Evolutionary conservation across 2,329 filamentous ascomycete genomes (phyloP).

Genomic region (Fusarium tjaetaba): DNA sequence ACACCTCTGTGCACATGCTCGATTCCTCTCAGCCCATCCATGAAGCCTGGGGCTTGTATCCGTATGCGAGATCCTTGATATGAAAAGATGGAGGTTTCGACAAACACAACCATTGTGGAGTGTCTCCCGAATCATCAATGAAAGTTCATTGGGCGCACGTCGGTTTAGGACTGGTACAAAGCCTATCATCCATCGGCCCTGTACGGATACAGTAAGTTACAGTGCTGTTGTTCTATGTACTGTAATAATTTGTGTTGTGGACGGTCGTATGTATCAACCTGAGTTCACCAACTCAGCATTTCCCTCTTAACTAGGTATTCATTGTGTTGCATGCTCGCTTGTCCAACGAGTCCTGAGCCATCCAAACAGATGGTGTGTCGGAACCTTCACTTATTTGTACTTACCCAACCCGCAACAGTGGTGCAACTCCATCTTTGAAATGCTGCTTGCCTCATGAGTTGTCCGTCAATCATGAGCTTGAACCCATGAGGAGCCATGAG

Average conservation of each 20-base stretch:
- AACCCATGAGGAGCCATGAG: slow-evolving; percentile 34
- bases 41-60: slow-evolving; percentile 22
- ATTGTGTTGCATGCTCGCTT: slow-evolving; percentile 23
- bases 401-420: slow-evolving; percentile 24
- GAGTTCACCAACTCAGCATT: slow-evolving; percentile 13
- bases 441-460: slow-evolving; percentile 25
- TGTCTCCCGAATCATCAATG: background rate
- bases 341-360: slow-evolving; percentile 9
- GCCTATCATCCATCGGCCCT: slow-evolving; percentile 21
- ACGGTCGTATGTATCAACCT: slow-evolving; percentile 9
- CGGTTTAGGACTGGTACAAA: slow-evolving; percentile 17
- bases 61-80: slow-evolving; percentile 26
- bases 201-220: slow-evolving; percentile 19
- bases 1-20: slow-evolving; percentile 13
- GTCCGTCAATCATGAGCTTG: slow-evolving; percentile 20
- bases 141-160: slow-evolving; percentile 19
- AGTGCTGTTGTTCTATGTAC: slow-evolving; percentile 1
- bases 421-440: slow-evolving; percentile 26
- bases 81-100: slow-evolving; percentile 27
- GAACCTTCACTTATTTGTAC: slow-evolving; percentile 9
- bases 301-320: background rate
- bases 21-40: slow-evolving; percentile 22
- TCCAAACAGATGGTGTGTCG: slow-evolving; percentile 15
- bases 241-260: slow-evolving; percentile 2
- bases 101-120: slow-evolving; percentile 22